These are phyloP conservation scores for Dipodascus albidus DNA, from an alignment of 805 yeast genomes.

Conservation along the genomic window DNA sequence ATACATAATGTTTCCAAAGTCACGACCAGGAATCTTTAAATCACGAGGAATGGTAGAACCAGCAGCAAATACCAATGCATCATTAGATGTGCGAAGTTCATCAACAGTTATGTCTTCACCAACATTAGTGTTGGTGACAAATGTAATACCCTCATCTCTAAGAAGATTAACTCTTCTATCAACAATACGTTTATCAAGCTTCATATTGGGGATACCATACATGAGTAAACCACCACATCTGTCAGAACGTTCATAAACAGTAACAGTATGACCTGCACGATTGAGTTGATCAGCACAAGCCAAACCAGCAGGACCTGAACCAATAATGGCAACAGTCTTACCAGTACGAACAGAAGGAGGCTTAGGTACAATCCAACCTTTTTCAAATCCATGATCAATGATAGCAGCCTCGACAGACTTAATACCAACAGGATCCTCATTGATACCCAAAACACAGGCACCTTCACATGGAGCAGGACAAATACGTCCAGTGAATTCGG, in stretches of 20 bases:
- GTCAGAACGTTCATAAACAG: slow-evolving; percentile 88
- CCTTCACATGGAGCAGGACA: slow-evolving; percentile 99
- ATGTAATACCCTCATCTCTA: slow-evolving; percentile 80
- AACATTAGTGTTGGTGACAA: slow-evolving; percentile 64
- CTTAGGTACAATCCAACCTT: slow-evolving; percentile 88
- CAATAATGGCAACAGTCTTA: slow-evolving; percentile 72
- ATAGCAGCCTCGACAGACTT: slow-evolving; percentile 93
- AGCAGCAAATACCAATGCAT: slow-evolving; percentile 83
- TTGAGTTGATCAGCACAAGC: slow-evolving; percentile 96
- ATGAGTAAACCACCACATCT: slow-evolving; percentile 94
- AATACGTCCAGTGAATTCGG: slow-evolving; percentile 95
- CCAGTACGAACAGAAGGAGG: slow-evolving; percentile 80
- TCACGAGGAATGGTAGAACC: slow-evolving; percentile 97
- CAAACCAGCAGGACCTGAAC: slow-evolving; percentile 96
- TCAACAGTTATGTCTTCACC: slow-evolving; percentile 74
- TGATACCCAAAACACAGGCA: slow-evolving; percentile 88
- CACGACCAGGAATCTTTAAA: slow-evolving; percentile 88
- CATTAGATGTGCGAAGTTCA: slow-evolving; percentile 50
- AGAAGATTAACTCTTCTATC: slow-evolving; percentile 86
- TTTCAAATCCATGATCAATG: slow-evolving; percentile 90
- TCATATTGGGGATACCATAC: slow-evolving; percentile 99
- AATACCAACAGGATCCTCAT: slow-evolving; percentile 91
- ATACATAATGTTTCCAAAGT: slow-evolving; percentile 75
- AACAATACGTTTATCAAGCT: slow-evolving; percentile 84
- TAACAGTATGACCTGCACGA: slow-evolving; percentile 88